phyloP scores from a whole-genome alignment of 257 asterid species.

The Nicotiana tomentosiformis region DNA sequence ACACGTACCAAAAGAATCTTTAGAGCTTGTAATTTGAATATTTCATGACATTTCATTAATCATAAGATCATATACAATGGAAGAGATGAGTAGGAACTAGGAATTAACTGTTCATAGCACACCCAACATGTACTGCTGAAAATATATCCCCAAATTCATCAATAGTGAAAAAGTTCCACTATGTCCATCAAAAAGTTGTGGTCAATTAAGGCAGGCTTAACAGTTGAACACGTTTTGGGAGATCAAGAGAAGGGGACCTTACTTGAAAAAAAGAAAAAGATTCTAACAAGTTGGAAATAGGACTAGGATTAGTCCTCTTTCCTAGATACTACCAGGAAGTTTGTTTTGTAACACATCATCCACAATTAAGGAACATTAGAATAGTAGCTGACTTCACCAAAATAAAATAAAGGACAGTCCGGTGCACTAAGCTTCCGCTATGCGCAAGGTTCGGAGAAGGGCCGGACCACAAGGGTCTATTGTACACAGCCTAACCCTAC shows the following conservation, averaged over 20 bases:
- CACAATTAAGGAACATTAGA: constrained; percentile 3
- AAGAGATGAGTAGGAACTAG: too few species aligned
- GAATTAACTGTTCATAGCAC: background rate
- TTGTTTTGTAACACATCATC: background rate
- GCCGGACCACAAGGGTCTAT: too few species aligned
- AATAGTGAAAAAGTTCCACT: constrained; percentile 3
- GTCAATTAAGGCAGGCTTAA: constrained; percentile 27
- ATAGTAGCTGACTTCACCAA: background rate
- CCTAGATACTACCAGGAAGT: background rate
- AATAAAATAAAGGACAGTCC: too few species aligned
- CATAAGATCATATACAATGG: too few species aligned
- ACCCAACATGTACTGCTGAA: background rate
- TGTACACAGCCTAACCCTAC: too few species aligned
- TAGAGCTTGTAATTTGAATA: too few species aligned
- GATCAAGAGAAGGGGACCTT: constrained; percentile 6
- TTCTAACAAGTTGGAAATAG: background rate
- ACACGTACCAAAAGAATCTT: too few species aligned
- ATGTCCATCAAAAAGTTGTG: constrained; percentile 4
- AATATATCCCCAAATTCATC: constrained; percentile 1
- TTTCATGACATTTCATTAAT: too few species aligned
- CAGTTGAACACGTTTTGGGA: constrained; percentile 10
- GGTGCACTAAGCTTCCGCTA: too few species aligned
- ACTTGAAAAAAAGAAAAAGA: background rate
- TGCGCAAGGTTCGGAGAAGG: accelerated
- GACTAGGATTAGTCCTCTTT: background rate